Percentiles rank a stretch among this genome's conserved stretches.
These are phyloP conservation scores for Chrysanthemum seticuspe DNA, from an alignment of 129 eudicot genomes.

Conservation along the genomic window DNA sequence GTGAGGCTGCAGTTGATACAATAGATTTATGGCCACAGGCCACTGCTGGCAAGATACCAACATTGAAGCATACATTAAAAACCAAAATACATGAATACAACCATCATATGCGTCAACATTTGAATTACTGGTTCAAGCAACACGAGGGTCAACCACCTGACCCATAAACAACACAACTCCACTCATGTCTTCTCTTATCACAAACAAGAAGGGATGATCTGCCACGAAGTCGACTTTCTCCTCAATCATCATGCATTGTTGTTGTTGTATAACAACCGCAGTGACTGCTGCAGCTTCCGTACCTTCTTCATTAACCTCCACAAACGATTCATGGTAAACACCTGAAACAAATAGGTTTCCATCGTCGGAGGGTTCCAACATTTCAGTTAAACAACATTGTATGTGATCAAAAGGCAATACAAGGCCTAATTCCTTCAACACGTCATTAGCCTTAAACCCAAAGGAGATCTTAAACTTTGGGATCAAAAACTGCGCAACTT, in stretches of 20 bases:
- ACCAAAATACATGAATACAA: not conserved
- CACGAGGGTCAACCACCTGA: slow-evolving; percentile 2
- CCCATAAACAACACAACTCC: slow-evolving; percentile 39
- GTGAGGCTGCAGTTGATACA: too few relatives aligned
- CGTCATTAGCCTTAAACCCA: not conserved
- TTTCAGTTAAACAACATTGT: not conserved
- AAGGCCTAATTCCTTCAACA: not conserved
- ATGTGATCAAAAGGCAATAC: not conserved
- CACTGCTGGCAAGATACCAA: not conserved
- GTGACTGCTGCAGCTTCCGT: slow-evolving; percentile 4
- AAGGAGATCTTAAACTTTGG: slow-evolving; percentile 11
- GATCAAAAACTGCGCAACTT: slow-evolving; percentile 5
- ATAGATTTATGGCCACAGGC: too few relatives aligned
- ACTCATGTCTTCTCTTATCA: slow-evolving; percentile 40
- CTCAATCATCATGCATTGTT: not conserved
- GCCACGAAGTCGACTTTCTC: not conserved
- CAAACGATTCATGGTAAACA: not conserved
- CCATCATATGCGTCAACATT: not conserved
- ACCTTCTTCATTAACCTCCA: slow-evolving; percentile 1
- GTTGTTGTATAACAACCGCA: not conserved
- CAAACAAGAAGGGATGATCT: not conserved
- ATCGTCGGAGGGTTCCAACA: not conserved
- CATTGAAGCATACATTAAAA: not conserved
- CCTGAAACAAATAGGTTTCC: not conserved
- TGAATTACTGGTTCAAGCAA: not conserved